phyloP scores from a whole-genome alignment of 23 red algal species.

The Agarophyton chilense region DNA sequence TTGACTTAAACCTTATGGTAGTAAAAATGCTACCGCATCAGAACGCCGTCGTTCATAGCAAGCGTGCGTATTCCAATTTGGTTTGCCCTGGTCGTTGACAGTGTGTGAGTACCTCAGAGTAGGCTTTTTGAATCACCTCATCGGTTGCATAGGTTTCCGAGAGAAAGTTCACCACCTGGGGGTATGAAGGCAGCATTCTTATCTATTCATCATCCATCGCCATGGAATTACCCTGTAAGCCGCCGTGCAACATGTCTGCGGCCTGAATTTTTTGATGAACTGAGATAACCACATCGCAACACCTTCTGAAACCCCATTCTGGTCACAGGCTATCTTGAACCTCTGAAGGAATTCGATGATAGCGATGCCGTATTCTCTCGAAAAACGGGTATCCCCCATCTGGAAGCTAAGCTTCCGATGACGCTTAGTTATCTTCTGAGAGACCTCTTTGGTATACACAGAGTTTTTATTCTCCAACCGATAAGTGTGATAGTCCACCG shows the following conservation, averaged over 20 bases:
- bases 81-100: not conserved
- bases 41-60: not conserved
- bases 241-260: not conserved
- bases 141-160: too few relatives aligned
- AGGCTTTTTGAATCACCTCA: too few relatives aligned
- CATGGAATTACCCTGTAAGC: not conserved
- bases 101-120: not conserved
- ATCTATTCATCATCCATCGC: not conserved
- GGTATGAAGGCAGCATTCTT: not conserved
- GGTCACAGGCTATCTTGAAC: slow-evolving; percentile 11
- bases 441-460: not conserved
- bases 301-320: not conserved
- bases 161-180: not conserved
- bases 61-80: not conserved
- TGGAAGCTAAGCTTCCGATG: not conserved
- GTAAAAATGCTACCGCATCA: not conserved
- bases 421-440: slow-evolving; percentile 4
- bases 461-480: not conserved
- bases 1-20: not conserved
- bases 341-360: not conserved
- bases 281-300: not conserved
- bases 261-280: not conserved
- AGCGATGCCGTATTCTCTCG: not conserved
- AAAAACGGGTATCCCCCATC: not conserved
- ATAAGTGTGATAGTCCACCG: slow-evolving; percentile 2